phyloP scores from a whole-genome alignment of 768 basidiomycete species.

The Agaricus sinodeliciosus region DNA sequence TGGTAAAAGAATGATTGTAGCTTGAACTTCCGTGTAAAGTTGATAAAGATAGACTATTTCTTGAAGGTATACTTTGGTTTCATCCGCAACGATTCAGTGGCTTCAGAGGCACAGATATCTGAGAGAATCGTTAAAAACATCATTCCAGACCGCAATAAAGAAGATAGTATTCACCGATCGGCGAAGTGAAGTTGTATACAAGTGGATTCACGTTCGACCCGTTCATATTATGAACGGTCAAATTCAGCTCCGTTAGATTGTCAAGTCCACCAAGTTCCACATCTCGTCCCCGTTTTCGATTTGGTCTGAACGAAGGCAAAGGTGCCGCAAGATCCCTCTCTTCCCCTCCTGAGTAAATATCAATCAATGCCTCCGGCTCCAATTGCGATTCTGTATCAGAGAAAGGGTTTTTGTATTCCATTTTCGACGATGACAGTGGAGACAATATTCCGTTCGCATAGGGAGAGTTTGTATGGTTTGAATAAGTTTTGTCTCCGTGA shows the following conservation, averaged over 20 bases:
- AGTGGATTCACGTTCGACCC: constrained; percentile 38
- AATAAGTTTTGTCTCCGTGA: constrained; percentile 9
- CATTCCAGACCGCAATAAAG: not conserved
- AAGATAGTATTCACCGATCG: constrained; percentile 46
- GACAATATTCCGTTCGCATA: constrained; percentile 21
- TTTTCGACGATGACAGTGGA: constrained; percentile 28
- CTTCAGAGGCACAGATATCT: constrained; percentile 21
- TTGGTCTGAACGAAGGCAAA: constrained; percentile 32
- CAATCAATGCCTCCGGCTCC: not conserved
- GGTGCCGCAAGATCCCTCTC: constrained; percentile 19
- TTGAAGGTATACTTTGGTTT: constrained; percentile 15
- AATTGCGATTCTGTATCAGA: constrained; percentile 7
- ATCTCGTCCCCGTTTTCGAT: constrained; percentile 33
- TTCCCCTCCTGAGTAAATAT: constrained; percentile 22
- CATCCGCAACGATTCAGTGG: constrained; percentile 9
- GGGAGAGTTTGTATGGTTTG: not conserved
- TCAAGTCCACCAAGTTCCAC: constrained; percentile 29
- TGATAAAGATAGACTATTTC: constrained; percentile 2
- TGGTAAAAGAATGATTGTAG: not conserved
- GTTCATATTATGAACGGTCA: constrained; percentile 35
- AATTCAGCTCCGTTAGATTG: constrained; percentile 34
- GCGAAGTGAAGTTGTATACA: constrained; percentile 62
- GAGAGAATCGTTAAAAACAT: constrained; percentile 4
- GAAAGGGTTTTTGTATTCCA: constrained; percentile 17
- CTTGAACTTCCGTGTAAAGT: not conserved